phyloP scores from a whole-genome alignment of 2,329 filamentous ascomycete species.

The Periconia sp. region DNA sequence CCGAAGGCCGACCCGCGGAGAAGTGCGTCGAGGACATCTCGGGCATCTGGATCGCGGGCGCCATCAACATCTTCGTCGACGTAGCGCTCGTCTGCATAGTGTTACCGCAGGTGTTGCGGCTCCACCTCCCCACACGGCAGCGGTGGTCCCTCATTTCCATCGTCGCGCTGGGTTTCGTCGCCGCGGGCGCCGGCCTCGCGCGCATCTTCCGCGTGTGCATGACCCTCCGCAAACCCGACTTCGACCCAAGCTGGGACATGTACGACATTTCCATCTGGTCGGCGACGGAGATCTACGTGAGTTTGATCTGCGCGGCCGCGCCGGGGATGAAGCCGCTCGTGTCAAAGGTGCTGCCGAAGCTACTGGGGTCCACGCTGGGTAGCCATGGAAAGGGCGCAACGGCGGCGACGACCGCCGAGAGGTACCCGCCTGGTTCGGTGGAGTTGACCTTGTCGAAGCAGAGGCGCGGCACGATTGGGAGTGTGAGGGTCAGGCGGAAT shows the following conservation, averaged over 20 bases:
- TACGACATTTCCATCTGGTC: constrained; percentile 29
- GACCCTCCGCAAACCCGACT: constrained; percentile 10
- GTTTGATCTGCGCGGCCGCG: constrained; percentile 22
- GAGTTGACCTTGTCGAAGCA: constrained; percentile 13
- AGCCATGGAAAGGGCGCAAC: constrained; percentile 13
- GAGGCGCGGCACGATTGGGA: constrained; percentile 9
- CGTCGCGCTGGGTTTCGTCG: constrained; percentile 19
- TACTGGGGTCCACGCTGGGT: constrained; percentile 14
- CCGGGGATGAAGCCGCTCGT: constrained; percentile 23
- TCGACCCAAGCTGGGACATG: constrained; percentile 23
- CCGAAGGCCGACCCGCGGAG: constrained; percentile 14
- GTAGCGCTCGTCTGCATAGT: constrained; percentile 22
- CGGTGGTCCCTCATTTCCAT: constrained; percentile 17
- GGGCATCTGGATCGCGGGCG: constrained; percentile 14
- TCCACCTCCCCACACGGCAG: constrained; percentile 20
- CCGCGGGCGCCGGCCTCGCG: constrained; percentile 18
- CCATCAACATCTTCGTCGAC: constrained; percentile 18
- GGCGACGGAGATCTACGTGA: constrained; percentile 22
- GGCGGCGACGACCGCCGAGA: background rate
- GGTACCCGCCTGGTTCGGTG: constrained; percentile 2
- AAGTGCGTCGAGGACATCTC: constrained; percentile 18
- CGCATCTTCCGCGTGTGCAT: constrained; percentile 20
- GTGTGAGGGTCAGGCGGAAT: constrained; percentile 4
- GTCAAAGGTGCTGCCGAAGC: constrained; percentile 18
- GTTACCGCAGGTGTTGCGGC: constrained; percentile 16